Base-by-base conservation (phyloP, 441 rosid species). In the Raphanus hybrid region DNA sequence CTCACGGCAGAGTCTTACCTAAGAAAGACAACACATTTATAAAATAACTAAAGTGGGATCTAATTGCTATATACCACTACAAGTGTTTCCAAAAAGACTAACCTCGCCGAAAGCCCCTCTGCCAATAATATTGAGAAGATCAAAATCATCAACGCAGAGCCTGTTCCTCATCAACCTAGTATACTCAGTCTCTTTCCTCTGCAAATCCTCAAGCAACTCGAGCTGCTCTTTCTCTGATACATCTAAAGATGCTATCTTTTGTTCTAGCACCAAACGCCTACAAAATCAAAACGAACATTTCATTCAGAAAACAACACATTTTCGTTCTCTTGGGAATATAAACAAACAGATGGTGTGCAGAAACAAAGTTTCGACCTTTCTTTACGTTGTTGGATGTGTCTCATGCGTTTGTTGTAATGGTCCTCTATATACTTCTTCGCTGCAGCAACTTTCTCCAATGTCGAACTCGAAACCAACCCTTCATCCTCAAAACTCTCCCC, bases 21-120 rank as follows among this genome's bases (percentile, higher is more conserved):
- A 89, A 29, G 41, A 54, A 79, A 73, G 61, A 62, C 16, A 66
- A 7, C 26, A 45, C 8, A 64, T 55, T 52, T 20, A 70, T 29
- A 54, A 43, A 43, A 43, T 10, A 11, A 43, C n/a, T 43, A 20
- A 43, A 61, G 7, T 11, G 41, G 9, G 3, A 0, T 65, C 69
- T 43, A 29, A 76, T 29, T 20, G 5, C 37, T 34, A n/a, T 5
- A 29, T 23, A 23, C 6, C 9, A 52, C 45, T 18, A 3, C 6
- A 16, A 39, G 9, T 50, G 16, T 35, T 35, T 73, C 62, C 62
- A 34, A 59, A 65, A 20, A 48, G 50, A 78, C 90, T 83, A 81
- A 95, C 99, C 97, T 96, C 99, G 64, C 97, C 96, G 50, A 93
- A 93, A 70, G 98, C 99, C 0, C 97, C 98, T 79, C 98, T 87